Conservation (phyloP, 2,329 filamentous ascomycete species). For the Alternaria sp. region DNA sequence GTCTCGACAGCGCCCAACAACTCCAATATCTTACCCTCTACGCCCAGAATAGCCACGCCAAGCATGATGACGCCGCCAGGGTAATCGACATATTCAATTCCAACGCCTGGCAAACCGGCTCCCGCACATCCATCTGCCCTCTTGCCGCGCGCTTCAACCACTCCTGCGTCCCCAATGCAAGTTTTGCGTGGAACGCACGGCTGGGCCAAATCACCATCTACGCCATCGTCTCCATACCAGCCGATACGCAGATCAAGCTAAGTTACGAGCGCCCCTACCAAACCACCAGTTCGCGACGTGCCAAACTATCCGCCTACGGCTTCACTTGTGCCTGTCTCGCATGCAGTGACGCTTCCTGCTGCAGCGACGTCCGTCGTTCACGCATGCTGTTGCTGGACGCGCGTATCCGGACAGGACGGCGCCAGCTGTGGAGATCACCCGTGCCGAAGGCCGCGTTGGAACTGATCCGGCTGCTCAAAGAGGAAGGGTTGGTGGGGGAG, state of each 20-base stretch:
- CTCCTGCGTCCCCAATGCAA: slow-evolving; percentile 45
- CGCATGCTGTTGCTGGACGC: slow-evolving; percentile 26
- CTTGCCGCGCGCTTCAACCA: slow-evolving; percentile 47
- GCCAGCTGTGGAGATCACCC: slow-evolving; percentile 23
- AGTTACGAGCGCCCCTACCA: slow-evolving; percentile 41
- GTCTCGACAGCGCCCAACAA: slow-evolving; percentile 14
- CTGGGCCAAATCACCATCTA: slow-evolving; percentile 29
- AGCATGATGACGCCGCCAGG: neutral
- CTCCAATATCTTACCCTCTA: slow-evolving; percentile 24
- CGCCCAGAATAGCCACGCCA: slow-evolving; percentile 7
- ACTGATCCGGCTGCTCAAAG: slow-evolving; percentile 21
- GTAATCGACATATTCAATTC: slow-evolving; percentile 34
- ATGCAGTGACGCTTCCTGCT: slow-evolving; percentile 22
- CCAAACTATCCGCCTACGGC: slow-evolving; percentile 32
- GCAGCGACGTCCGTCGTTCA: slow-evolving; percentile 24
- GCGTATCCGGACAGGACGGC: slow-evolving; percentile 18
- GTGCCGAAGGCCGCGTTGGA: slow-evolving; percentile 25
- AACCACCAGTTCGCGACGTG: slow-evolving; percentile 20
- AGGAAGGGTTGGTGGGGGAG: slow-evolving; percentile 28
- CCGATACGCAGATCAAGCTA: slow-evolving; percentile 42
- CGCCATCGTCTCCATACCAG: slow-evolving; percentile 36
- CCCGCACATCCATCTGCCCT: slow-evolving; percentile 37
- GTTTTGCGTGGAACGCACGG: slow-evolving; percentile 36
- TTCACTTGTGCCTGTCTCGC: slow-evolving; percentile 37
- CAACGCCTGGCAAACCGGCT: slow-evolving; percentile 31